Base-by-base conservation (phyloP, 306 rosid species). In the Inga laurina region DNA sequence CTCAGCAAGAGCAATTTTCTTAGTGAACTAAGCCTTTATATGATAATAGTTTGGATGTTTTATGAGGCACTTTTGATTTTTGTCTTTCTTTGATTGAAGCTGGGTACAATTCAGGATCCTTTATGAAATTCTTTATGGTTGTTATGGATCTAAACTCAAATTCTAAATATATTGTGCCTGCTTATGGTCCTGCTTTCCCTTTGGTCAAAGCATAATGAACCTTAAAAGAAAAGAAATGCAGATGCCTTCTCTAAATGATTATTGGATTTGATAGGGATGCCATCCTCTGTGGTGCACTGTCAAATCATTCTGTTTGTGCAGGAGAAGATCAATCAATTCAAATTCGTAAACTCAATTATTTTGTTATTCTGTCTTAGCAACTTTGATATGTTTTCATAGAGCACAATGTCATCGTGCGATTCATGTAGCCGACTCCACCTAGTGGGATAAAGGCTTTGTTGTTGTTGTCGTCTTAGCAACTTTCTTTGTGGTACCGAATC, bases 1-100 rank as follows among this genome's bases (percentile, higher is more conserved):
- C 56, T 43, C 16, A 9, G 9, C 49, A 21, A 59, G 66, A 67
- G 2, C 12, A 18, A 64, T 45, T 49, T 48, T 39, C 59, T 61
- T 52, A 1, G 46, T 52, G 46, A 78, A 56, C 24, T 78, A 46
- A 51, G 54, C 43, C 39, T 72, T 56, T 37, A 7, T 77, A 61
- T 51, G 78, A 21, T 52, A 69, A 69, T 62, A 41, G 48, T 30
- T 62, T 78, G 75, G 43, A 78, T 78, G 74, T 30, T 41, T 49
- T 78, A 27, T 19, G 61, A 78, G 48, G 62, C n/a, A 78, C 72
- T 39, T 34, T 19, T 76, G 37, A 13, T 77, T 22, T 22, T 77
- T 32, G 56, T 13, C 34, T 39, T 74, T 30, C 34, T 22, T 15
- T 27, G 61, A 27, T 16, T 74, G 49, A 16, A 34, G 32, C 5